A percentile compares a stretch with the other conserved stretches of the same genome.
Evolutionary conservation across 495 filamentous ascomycete genomes (phyloP).

Genomic region (Aspergillus ostianus): DNA sequence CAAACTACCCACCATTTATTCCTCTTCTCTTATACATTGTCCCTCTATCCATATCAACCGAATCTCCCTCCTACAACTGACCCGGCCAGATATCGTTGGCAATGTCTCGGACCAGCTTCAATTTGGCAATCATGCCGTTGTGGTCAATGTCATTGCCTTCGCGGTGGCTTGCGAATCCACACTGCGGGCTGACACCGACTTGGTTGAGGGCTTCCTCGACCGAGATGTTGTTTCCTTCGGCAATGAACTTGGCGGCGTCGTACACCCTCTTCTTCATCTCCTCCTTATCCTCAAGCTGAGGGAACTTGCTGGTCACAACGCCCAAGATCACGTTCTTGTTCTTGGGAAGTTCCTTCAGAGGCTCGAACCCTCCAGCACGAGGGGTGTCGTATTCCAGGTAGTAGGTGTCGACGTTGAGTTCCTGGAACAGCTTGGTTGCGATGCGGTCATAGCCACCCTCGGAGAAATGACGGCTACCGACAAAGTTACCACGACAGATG

Average conservation of each 20-base stretch:
- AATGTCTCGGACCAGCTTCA: conserved; percentile 64
- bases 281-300: conserved; percentile 70
- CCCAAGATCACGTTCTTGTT: conserved; percentile 77
- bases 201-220: conserved; percentile 66
- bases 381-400: conserved; percentile 83
- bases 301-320: conserved; percentile 71
- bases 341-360: conserved; percentile 66
- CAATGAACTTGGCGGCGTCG: conserved; percentile 69
- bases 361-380: conserved; percentile 75
- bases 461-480: conserved; percentile 73
- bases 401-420: conserved; percentile 74
- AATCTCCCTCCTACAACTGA: conserved; percentile 39
- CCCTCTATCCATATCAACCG: no score
- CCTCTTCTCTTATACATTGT: background rate
- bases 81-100: conserved; percentile 72
- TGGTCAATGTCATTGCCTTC: conserved; percentile 63
- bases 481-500: conserved; percentile 79
- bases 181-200: conserved; percentile 72
- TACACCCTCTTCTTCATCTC: conserved; percentile 67
- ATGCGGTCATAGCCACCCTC: conserved; percentile 80
- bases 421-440: conserved; percentile 73
- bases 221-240: conserved; percentile 61
- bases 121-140: conserved; percentile 69
- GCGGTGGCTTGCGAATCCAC: conserved; percentile 74
- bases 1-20: background rate